Conservation (phyloP, 768 basidiomycete genomes). For the Hygrocybe punicea region DNA sequence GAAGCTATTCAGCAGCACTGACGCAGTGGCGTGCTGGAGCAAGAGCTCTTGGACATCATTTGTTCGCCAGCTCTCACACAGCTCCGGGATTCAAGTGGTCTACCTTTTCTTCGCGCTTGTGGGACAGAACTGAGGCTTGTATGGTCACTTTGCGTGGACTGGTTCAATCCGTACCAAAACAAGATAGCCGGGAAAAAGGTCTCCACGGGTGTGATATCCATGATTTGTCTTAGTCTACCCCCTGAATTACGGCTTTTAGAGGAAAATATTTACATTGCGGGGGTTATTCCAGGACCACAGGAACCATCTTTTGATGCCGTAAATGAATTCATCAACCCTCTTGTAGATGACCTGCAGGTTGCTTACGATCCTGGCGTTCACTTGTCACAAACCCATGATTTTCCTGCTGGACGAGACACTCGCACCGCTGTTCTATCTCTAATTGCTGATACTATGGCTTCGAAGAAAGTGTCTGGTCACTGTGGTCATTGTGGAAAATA, state of each 20-base stretch:
- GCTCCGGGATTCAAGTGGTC: background rate
- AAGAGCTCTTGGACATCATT: background rate
- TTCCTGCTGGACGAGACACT: conserved; percentile 17
- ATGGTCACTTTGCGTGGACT: background rate
- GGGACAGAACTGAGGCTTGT: conserved; percentile 1
- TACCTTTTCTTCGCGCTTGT: background rate
- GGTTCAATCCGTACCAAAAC: conserved; percentile 1
- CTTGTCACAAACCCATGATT: conserved; percentile 15
- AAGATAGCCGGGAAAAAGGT: background rate
- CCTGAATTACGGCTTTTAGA: conserved; percentile 10
- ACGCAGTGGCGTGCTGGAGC: background rate
- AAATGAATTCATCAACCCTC: conserved; percentile 32
- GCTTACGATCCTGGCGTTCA: conserved; percentile 23
- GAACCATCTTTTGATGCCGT: conserved; percentile 29
- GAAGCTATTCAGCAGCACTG: background rate
- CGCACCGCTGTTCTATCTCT: conserved; percentile 22
- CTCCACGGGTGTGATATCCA: background rate
- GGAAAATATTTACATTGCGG: conserved; percentile 19
- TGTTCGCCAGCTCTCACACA: background rate
- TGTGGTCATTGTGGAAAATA: background rate
- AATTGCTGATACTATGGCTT: conserved; percentile 15
- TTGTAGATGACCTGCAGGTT: conserved; percentile 31
- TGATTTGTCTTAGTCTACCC: conserved; percentile 1
- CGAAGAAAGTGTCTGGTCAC: conserved; percentile 4
- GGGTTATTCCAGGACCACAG: conserved; percentile 35